Base-by-base conservation (phyloP, 495 filamentous ascomycete genomes). In the Thozetella sp. region DNA sequence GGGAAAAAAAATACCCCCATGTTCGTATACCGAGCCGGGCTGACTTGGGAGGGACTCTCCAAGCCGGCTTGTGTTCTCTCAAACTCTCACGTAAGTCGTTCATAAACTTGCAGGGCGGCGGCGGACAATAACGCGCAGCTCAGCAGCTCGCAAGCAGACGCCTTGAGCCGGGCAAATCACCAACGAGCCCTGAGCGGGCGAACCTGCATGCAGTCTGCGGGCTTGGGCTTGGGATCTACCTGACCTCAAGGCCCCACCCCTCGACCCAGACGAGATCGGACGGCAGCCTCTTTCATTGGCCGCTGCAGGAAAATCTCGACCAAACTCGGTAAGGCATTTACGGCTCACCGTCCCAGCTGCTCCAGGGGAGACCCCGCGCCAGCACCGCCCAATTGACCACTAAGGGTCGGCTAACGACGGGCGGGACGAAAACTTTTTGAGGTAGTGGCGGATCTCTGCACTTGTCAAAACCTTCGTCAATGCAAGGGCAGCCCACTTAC, bases 371-470 rank as follows among this genome's bases (percentile, higher is more conserved):
- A 48, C 43, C 43, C 43, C 43, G 43, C 43, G 43, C 43, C 43
- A 48, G 43, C 11, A 9, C 43, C n/a, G 43, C n/a, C n/a, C 43
- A 48, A 48, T 48, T 48, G 43, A 48, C 43, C 43, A 48, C 43
- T 48, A 48, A 48, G 3, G 20, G 9, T n/a, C 12, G n/a, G 43
- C 43, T 11, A 48, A 20, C 43, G 43, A 48, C 43, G n/a, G 43
- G 9, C 6, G 43, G 9, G 43, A 48, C 43, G 43, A 48, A 48
- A 48, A 48, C 30, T 37, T 48, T 48, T 48, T 48, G 43, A 19
- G 3, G 11, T 48, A n/a, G 43, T 48, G 43, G 43, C 43, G 43
- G 9, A n/a, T n/a, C 43, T 48, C 4, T 10, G 43, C 12, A 10
- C 43, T 48, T 6, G 9, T n/a, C 43, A 10, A 48, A 48, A 48